A percentile compares a stretch with the other conserved stretches of the same genome.
These are phyloP conservation scores for Condylostoma magnum DNA, from an alignment of 169 alveolate species.

Conservation along the genomic window DNA sequence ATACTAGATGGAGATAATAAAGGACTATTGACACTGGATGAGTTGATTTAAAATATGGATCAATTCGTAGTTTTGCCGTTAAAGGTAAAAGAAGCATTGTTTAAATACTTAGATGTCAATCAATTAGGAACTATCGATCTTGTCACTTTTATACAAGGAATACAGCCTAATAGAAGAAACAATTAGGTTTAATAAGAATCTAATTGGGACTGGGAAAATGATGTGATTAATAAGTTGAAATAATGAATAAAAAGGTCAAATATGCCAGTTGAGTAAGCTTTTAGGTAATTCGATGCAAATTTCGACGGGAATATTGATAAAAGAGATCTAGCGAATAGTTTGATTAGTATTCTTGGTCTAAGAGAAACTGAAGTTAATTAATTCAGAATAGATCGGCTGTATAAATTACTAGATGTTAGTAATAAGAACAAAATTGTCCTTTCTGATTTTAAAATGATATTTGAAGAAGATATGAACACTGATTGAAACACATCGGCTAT, in stretches of 20 bases:
- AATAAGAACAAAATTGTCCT: conserved; percentile 35
- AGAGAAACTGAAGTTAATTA: conserved; percentile 21
- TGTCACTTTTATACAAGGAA: neutral
- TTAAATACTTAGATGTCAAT: neutral
- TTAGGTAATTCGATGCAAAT: conserved; percentile 44
- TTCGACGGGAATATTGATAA: conserved; percentile 44
- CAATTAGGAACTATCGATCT: neutral
- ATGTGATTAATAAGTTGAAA: conserved; percentile 25
- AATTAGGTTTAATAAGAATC: neutral
- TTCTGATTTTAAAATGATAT: conserved; percentile 41
- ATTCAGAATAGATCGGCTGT: conserved; percentile 42
- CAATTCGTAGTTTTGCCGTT: neutral
- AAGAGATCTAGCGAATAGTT: conserved; percentile 29
- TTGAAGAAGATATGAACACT: conserved; percentile 11
- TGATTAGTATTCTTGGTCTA: conserved; percentile 23
- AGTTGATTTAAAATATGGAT: neutral
- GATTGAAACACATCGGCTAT: conserved; percentile 27
- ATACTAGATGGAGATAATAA: conserved; percentile 40
- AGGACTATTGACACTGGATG: conserved; percentile 35
- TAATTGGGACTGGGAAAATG: conserved; percentile 34
- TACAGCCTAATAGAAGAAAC: neutral
- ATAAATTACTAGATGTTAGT: conserved; percentile 34
- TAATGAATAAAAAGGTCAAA: conserved; percentile 10
- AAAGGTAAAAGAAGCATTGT: neutral
- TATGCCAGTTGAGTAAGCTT: conserved; percentile 41